phyloP scores from a whole-genome alignment of 345 rosid genomes.

The Reutealis trisperma region DNA sequence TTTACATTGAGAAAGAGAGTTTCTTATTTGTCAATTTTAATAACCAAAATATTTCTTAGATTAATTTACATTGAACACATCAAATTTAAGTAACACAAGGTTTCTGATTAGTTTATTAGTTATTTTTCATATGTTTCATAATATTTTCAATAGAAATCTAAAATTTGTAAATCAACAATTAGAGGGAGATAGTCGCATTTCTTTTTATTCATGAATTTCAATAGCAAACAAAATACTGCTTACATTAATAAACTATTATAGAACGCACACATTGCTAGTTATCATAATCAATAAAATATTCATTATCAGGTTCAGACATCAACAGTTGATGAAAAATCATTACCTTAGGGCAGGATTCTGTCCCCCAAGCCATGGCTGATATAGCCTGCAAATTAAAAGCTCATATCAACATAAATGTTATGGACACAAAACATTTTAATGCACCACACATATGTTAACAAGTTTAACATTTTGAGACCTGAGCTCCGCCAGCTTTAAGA shows the following conservation, averaged over 20 bases:
- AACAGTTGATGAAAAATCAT: constrained; percentile 3
- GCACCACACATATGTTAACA: not conserved
- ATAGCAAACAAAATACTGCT: not conserved
- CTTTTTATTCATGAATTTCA: not conserved
- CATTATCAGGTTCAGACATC: not conserved
- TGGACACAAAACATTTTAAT: not conserved
- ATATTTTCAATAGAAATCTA: not conserved
- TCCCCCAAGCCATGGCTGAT: constrained; percentile 99
- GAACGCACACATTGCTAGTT: not conserved
- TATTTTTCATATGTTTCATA: not conserved
- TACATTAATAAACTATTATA: not conserved
- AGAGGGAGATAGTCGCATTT: not conserved
- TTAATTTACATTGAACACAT: not conserved
- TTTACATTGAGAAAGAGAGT: not conserved
- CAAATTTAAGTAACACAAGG: not conserved
- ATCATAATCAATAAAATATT: not conserved
- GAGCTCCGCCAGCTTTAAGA: constrained; percentile 96
- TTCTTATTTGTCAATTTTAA: too few species aligned
- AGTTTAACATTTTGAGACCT: constrained; percentile 46
- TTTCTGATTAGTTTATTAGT: not conserved
- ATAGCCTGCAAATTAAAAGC: constrained; percentile 57
- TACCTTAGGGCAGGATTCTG: constrained; percentile 96
- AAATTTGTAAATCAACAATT: not conserved
- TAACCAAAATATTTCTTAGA: not conserved
- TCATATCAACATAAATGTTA: not conserved